Evolutionary conservation across 2,329 filamentous ascomycete species (phyloP), one percentile per base, ranked within the genome.

Genomic region (Graphilbum sp.): DNA sequence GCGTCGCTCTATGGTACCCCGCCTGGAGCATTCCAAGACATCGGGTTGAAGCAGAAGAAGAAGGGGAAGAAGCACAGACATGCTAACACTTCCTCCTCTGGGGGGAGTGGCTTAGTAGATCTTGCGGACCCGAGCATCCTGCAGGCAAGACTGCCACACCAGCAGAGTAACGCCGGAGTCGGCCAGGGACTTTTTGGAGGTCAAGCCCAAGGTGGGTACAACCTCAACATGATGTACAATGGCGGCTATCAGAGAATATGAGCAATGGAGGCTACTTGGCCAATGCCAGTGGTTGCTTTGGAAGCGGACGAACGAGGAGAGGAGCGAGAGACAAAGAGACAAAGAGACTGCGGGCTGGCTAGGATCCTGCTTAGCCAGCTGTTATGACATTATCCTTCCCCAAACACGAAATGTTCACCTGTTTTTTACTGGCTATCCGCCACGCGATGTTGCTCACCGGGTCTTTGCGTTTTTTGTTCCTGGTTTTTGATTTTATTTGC

Each of bases 11-110:
- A 92, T 69, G 83, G 81, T 66, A 70, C 76, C 58, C 80, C 82
- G 67, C 67, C 80, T 69, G 83, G 81, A 69, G 74, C 75, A 65
- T 85, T 84, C 67, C 82, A 87, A 77, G 86, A 93, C 60, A 78
- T 79, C 67, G 81, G 81, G 67, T 79, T 83, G 67, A 92, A 94
- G 79, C 86, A 92, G 75, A 94, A 93, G 80, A 95, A 94, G 77
- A 94, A 94, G 85, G 86, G 86, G 71, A 95, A 94, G 78, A 95
- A 95, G 85, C 88, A 95, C 74, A 92, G 87, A 79, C 87, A 95
- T 79, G 88, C 86, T 90, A 94, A 95, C 85, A 95, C 88, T 88
- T 94, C 87, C 83, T 96, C 88, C 78, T 93, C 86, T 77, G 82
- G 82, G 71, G 87, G 86, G 76, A 84, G 85, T 83, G 87, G 84